phyloP scores from a whole-genome alignment of 305 asterid species.

The Solanum chacoense region DNA sequence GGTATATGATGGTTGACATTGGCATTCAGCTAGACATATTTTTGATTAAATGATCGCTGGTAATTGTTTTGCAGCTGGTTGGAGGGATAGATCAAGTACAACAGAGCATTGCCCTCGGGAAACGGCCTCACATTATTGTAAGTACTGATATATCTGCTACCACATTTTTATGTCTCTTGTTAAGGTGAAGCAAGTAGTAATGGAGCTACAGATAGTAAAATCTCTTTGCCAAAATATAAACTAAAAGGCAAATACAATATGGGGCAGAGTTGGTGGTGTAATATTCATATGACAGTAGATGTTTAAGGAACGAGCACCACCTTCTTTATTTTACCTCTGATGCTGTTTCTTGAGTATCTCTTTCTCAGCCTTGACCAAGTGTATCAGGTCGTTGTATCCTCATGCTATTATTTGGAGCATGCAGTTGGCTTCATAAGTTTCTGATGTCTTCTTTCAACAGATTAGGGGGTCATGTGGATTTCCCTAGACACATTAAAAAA shows the following conservation, averaged over 20 bases:
- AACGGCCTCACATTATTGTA: constrained; percentile 67
- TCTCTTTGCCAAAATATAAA: not conserved
- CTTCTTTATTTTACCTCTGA: not conserved
- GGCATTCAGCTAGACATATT: not conserved
- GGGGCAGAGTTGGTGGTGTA: not conserved
- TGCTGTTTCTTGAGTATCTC: not conserved
- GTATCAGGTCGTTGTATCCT: not conserved
- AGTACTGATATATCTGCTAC: not conserved
- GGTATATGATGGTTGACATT: not conserved
- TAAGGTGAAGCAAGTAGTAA: not conserved
- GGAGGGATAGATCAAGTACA: constrained; percentile 75
- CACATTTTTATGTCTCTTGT: not conserved
- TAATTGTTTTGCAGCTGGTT: constrained; percentile 50
- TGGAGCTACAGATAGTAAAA: not conserved
- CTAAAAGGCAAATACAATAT: not conserved
- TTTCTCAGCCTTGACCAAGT: not conserved
- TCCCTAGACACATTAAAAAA: not conserved
- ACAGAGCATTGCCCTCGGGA: constrained; percentile 70
- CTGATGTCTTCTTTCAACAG: not conserved
- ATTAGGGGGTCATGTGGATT: not conserved
- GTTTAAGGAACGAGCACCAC: not conserved
- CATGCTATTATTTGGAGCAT: not conserved
- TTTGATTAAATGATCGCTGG: not conserved
- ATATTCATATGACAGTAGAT: not conserved
- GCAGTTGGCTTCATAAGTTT: not conserved